Conservation (phyloP, 2,329 filamentous ascomycete genomes). For the Westerdykella sp. region DNA sequence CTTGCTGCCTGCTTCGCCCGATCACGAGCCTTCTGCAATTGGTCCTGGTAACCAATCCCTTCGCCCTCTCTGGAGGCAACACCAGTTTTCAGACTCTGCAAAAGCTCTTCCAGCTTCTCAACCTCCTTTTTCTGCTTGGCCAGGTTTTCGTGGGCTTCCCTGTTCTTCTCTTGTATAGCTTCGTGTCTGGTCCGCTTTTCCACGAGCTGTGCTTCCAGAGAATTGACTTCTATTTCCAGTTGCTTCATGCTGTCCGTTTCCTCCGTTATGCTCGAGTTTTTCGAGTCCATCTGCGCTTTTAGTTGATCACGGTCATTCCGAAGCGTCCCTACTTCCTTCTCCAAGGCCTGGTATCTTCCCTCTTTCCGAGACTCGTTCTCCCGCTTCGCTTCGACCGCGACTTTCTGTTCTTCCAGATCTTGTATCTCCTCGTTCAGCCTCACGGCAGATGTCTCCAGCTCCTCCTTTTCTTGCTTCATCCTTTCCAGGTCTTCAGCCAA, state of each 20-base stretch:
- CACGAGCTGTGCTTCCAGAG: constrained; percentile 70
- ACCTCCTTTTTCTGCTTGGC: constrained; percentile 78
- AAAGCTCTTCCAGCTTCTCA: constrained; percentile 89
- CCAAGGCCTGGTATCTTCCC: constrained; percentile 85
- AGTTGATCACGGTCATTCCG: constrained; percentile 90
- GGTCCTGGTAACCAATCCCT: constrained; percentile 94
- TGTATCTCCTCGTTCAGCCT: constrained; percentile 83
- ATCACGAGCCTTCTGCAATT: constrained; percentile 85
- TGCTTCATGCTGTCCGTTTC: constrained; percentile 71
- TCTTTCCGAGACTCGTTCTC: constrained; percentile 95
- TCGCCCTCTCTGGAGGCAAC: constrained; percentile 98
- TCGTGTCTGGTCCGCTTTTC: constrained; percentile 79
- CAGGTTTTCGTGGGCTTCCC: constrained; percentile 74
- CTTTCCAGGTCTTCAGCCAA: constrained; percentile 77
- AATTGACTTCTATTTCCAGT: constrained; percentile 69
- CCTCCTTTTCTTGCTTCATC: constrained; percentile 72
- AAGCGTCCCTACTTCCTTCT: constrained; percentile 85
- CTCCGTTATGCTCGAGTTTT: constrained; percentile 78
- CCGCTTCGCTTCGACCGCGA: constrained; percentile 74
- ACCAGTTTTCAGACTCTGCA: constrained; percentile 92
- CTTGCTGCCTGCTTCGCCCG: constrained; percentile 76
- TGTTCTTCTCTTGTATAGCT: constrained; percentile 68
- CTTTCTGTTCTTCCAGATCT: constrained; percentile 85
- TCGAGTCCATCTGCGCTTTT: constrained; percentile 83
- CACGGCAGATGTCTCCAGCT: constrained; percentile 71